Evolutionary conservation across 2,329 filamentous ascomycete species (phyloP).

Genomic region (Claviceps quebecensis): DNA sequence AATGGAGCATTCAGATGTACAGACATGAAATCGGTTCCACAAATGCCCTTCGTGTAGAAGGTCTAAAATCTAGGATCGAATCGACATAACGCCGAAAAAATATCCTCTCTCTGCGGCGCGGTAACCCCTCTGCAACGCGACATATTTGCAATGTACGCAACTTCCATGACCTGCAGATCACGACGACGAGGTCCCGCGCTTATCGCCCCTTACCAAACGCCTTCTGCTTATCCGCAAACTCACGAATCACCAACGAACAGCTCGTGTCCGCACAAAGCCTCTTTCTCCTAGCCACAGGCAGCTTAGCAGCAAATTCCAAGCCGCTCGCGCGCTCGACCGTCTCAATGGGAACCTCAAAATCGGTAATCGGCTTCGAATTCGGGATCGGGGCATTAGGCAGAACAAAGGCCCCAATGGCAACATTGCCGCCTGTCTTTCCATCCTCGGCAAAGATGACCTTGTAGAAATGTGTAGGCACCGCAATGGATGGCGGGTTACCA

Average conservation of each 20-base stretch:
- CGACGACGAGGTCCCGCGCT: constrained; percentile 10
- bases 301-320: constrained; percentile 73
- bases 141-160: background rate
- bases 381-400: constrained; percentile 81
- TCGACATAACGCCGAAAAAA: no score
- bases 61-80: no score
- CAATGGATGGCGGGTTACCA: constrained; percentile 80
- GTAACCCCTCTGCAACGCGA: no score
- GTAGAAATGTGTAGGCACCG: constrained; percentile 97
- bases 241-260: constrained; percentile 70
- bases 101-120: no score
- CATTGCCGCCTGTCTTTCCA: constrained; percentile 51
- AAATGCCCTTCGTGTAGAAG: no score
- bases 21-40: no score
- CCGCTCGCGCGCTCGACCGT: constrained; percentile 84
- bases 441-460: constrained; percentile 97
- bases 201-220: constrained; percentile 31
- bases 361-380: constrained; percentile 72
- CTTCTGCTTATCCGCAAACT: constrained; percentile 54
- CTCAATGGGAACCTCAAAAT: constrained; percentile 93
- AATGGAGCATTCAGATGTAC: no score
- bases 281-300: constrained; percentile 60
- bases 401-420: constrained; percentile 87
- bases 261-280: constrained; percentile 74
- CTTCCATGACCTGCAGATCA: no score